Evolutionary conservation across 345 rosid species (phyloP), one percentile per base, ranked within the genome.

Genomic region (Bruguiera gymnorhiza): DNA sequence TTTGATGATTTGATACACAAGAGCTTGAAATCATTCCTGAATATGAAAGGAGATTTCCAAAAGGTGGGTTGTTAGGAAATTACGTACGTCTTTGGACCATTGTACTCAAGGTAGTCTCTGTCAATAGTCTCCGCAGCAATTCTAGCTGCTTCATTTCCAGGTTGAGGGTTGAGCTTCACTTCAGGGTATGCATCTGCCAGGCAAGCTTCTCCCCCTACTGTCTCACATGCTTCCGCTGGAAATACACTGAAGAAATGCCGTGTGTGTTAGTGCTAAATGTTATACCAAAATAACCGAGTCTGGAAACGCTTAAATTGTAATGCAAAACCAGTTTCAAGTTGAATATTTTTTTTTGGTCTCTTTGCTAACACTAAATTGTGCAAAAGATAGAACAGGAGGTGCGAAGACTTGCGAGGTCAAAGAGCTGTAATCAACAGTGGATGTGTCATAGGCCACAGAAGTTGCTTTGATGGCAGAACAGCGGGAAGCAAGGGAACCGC

Each of bases 161-260:
- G 66, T 8, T 70, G 70, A 10, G 65, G 62, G 70, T 76, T 30
- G 11, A 86, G 62, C 73, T 63, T 86, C 15, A 43, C 86, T 80
- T 90, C 94, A 30, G 97, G 90, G 71, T 79, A 87, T 18, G 82
- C 75, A 34, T 87, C 86, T 67, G 89, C 97, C 65, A 72, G 73
- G 66, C 97, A 86, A 3, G 92, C 87, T 6, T 90, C 87, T 55
- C 97, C 93, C 0, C 92, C 87, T 5, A 88, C 57, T n/a, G 79
- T 75, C 69, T 88, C 93, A 34, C 93, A 90, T 46, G 97, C 97
- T 71, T 90, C 97, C 2, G 89, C 97, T 72, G 94, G 94, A 66
- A 88, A 90, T 34, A 88, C 94, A 23, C 94, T 87, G 81, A 63
- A 58, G 20, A 27, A 48, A 8, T 24, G 15, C 6, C 0, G 23